Base-by-base conservation (phyloP, 2,329 filamentous ascomycete species). In the Aspergillus bombycis region DNA sequence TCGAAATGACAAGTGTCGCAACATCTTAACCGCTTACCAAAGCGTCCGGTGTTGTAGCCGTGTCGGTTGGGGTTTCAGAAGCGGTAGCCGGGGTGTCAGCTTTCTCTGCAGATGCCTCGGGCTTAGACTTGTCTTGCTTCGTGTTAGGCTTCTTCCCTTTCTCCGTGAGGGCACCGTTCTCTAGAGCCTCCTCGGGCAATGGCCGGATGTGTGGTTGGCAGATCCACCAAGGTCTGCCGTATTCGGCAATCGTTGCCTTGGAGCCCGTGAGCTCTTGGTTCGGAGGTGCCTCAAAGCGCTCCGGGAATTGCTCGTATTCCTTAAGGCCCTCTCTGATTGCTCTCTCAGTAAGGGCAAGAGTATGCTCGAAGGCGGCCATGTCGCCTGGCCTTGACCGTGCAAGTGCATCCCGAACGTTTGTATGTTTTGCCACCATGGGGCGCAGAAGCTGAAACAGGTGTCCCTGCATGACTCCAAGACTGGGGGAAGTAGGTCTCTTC, bases 371-470 rank as follows among this genome's bases (percentile, higher is more conserved):
- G 0, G 86, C 88, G 0, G 85, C 81, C 60, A 98, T 87, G 69
- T 96, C 91, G 41, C 91, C 91, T 0, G 87, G 83, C 23, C 85
- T 81, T 19, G 85, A 86, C 65, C 83, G 84, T 0, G 92, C 94
- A 2, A 99, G 85, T n/a, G 89, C 87, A 74, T 98, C 93, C 36
- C 95, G 88, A 36, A 98, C 88, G 68, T 95, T 86, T 28, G 92
- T 94, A 78, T 97, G 91, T 65, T 84, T 86, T 2, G 89, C 84
- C 38, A 99, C 89, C 28, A 98, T 86, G 36, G 94, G 89, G 19
- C 94, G 87, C 26, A 98, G 85, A 30, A 99, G 86, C 76, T 96
- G 91, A 83, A 99, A 99, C 50, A 97, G 86, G 77, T 99, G 95
- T 0, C 93, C 88, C 77, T 98, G 94, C 84, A 97, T 92, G 38